Percentiles rank a stretch among this genome's conserved stretches.
These are phyloP conservation scores for Silene noctiflora DNA, from an alignment of 179 eudicot species.

Conservation along the genomic window DNA sequence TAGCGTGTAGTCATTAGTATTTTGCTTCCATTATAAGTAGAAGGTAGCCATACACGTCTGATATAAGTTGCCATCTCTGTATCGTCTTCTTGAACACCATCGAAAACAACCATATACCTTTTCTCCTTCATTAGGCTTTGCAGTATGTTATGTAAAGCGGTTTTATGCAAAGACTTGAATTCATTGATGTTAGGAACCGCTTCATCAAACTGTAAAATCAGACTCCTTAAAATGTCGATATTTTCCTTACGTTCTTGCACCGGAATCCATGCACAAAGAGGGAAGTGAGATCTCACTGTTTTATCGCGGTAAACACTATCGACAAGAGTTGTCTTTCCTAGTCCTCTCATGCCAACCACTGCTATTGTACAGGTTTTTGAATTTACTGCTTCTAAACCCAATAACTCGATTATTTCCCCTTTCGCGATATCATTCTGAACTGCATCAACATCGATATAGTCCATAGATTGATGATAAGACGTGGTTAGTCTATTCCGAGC, in stretches of 20 bases:
- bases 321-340: slow-evolving; percentile 34
- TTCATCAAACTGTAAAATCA: slow-evolving; percentile 19
- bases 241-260: neutral
- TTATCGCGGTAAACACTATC: slow-evolving; percentile 19
- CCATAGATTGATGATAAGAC: neutral
- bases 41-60: slow-evolving; percentile 16
- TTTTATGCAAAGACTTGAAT: slow-evolving; percentile 3
- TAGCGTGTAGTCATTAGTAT: slow-evolving; percentile 34
- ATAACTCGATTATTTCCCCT: slow-evolving; percentile 13
- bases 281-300: slow-evolving; percentile 7
- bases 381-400: neutral
- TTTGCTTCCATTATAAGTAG: slow-evolving; percentile 20
- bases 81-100: slow-evolving; percentile 24
- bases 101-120: slow-evolving; percentile 25
- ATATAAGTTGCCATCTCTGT: slow-evolving; percentile 10
- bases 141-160: neutral
- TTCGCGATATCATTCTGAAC: slow-evolving; percentile 20
- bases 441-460: slow-evolving; percentile 11
- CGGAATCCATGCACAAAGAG: slow-evolving; percentile 19
- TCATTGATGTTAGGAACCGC: neutral
- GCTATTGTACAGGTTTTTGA: slow-evolving; percentile 9
- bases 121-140: neutral
- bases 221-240: slow-evolving; percentile 17
- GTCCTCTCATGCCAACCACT: slow-evolving; percentile 35
- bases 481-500: neutral